Percentiles rank a stretch among this genome's conserved stretches.
Evolutionary conservation across 1,284 basidiomycete genomes (phyloP).

Genomic region (Moesziomyces antarcticus): DNA sequence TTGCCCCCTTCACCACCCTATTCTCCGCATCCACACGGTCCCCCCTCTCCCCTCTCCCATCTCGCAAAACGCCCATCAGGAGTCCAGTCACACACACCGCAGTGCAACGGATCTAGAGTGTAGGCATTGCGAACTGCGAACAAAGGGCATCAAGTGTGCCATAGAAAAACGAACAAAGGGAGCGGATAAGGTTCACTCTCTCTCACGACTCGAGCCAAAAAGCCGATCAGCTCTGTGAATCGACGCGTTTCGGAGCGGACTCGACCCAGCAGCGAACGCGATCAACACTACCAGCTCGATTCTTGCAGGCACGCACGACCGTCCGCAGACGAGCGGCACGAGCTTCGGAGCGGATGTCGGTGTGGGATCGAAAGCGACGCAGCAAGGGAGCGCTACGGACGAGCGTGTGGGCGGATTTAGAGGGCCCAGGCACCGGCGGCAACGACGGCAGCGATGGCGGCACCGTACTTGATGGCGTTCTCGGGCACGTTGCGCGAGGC

Average conservation of each 20-base stretch:
- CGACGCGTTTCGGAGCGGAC: constrained; percentile 2
- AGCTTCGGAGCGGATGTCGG: background rate
- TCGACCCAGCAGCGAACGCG: constrained; percentile 4
- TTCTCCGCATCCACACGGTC: background rate
- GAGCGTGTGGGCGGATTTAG: constrained; percentile 26
- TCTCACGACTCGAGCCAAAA: constrained; percentile 1
- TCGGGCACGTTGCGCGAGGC: constrained; percentile 32
- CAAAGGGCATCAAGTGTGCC: background rate
- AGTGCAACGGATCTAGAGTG: background rate
- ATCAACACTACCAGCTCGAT: too few species aligned
- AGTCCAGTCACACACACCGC: background rate
- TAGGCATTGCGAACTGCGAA: constrained; percentile 1
- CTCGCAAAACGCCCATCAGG: background rate
- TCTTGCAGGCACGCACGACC: too few species aligned
- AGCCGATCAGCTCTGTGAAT: background rate
- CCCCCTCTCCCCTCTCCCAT: background rate
- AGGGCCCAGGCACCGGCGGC: constrained; percentile 62
- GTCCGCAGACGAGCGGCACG: background rate
- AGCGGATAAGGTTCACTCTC: constrained; percentile 9
- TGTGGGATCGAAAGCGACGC: background rate
- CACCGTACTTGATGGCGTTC: constrained; percentile 37
- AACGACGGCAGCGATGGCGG: constrained; percentile 53
- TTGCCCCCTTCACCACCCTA: background rate
- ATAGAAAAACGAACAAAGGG: constrained; percentile 2
- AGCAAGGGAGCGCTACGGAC: constrained; percentile 17